Base-by-base conservation (phyloP, 345 rosid species). In the Salix viminalis region DNA sequence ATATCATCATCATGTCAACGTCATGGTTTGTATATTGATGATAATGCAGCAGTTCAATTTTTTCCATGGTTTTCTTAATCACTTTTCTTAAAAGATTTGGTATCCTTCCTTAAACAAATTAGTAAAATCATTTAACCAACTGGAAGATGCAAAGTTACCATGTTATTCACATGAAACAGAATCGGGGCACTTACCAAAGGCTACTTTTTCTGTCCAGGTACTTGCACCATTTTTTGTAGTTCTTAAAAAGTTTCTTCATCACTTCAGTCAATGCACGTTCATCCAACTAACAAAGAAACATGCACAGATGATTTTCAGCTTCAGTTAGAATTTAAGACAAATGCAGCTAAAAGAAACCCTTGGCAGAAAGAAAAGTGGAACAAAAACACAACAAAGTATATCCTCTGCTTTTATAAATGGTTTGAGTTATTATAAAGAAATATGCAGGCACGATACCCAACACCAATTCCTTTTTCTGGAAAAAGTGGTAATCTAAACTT, bases 171-270 rank as follows among this genome's bases (percentile, higher is more conserved):
- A 67, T 23, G 42, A 23, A 30, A 41, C 32, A 60, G 30, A 34
- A 64, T 41, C 2, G 71, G 74, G 26, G 68, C 26, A 24, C 91
- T 87, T 89, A 96, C 99, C 99, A 96, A 68, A 96, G 97, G 86
- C 99, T 96, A 85, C 98, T 94, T 86, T 94, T 96, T 77, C 97
- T 89, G 75, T 84, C 97, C 86, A 96, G 88, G 85, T 90, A 94
- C 83, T 90, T 96, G 96, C 99, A 94, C 98, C 98, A 94, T 78
- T 92, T 94, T 83, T 96, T 96, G 84, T 96, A 96, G 76, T 91
- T 96, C 86, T 96, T 96, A 87, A 96, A 96, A 82, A 96, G 95
- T 77, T 91, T 96, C 92, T 94, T 96, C 99, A 96, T 96, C 83
- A 96, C 98, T 61, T 92, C 98, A 42, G 92, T 94, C 83, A 96